phyloP scores from a whole-genome alignment of 495 filamentous ascomycete genomes.

The Penicillium ochrochloron region DNA sequence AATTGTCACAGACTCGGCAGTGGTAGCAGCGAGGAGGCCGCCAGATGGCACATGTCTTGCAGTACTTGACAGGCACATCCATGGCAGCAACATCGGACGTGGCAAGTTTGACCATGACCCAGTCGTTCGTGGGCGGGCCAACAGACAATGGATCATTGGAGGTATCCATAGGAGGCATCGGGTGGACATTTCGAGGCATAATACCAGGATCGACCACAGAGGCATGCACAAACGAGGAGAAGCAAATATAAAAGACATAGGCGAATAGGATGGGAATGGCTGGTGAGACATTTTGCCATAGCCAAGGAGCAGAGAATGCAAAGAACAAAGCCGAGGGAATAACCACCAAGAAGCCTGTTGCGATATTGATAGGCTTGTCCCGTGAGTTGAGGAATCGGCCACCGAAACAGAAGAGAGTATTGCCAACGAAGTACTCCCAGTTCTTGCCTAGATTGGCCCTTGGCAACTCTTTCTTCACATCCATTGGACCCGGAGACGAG shows the following conservation, averaged over 20 bases:
- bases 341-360: slow-evolving; percentile 77
- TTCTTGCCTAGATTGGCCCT: slow-evolving; percentile 66
- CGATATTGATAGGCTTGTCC: slow-evolving; percentile 89
- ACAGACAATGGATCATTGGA: slow-evolving; percentile 77
- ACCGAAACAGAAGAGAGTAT: slow-evolving; percentile 84
- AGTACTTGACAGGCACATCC: slow-evolving; percentile 98
- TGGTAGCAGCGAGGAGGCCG: slow-evolving; percentile 94
- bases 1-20: slow-evolving; percentile 95
- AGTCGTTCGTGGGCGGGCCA: slow-evolving; percentile 85
- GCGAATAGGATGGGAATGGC: slow-evolving; percentile 90
- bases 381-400: slow-evolving; percentile 87
- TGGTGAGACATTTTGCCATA: slow-evolving; percentile 90
- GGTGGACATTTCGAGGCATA: slow-evolving; percentile 80
- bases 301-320: slow-evolving; percentile 83
- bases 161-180: slow-evolving; percentile 57
- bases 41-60: slow-evolving; percentile 96
- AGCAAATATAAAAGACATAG: slow-evolving; percentile 85
- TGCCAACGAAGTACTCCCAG: slow-evolving; percentile 90
- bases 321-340: slow-evolving; percentile 83
- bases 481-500: slow-evolving; percentile 66
- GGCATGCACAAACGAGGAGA: slow-evolving; percentile 92
- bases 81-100: slow-evolving; percentile 77
- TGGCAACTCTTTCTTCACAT: slow-evolving; percentile 35
- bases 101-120: slow-evolving; percentile 84
- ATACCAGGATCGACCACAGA: slow-evolving; percentile 92